A percentile compares a stretch with the other conserved stretches of the same genome.
Conservation (phyloP, 2,329 filamentous ascomycete species). For the Xylaria sp. region DNA sequence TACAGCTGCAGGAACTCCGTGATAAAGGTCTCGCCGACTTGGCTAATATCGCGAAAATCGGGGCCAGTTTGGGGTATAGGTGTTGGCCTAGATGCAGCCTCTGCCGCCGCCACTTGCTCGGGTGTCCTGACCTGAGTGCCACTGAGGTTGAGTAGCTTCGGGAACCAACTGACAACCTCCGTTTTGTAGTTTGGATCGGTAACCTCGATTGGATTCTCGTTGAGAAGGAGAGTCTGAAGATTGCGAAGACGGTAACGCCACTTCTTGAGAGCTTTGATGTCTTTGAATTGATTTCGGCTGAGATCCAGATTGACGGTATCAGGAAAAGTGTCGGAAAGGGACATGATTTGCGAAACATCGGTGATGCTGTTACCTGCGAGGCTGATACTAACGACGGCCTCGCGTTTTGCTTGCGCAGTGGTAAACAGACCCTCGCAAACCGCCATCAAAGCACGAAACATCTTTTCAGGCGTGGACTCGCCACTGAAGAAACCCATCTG, state of each 20-base stretch:
- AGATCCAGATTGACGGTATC: constrained; percentile 90
- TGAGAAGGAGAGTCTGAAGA: constrained; percentile 83
- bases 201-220: constrained; percentile 77
- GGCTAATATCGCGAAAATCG: constrained; percentile 78
- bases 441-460: constrained; percentile 91
- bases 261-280: constrained; percentile 72
- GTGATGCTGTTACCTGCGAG: constrained; percentile 83
- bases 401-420: constrained; percentile 75
- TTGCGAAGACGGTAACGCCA: constrained; percentile 84
- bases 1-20: constrained; percentile 78
- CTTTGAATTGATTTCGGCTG: constrained; percentile 81
- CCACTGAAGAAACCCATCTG: constrained; percentile 80
- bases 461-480: constrained; percentile 79
- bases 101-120: constrained; percentile 71
- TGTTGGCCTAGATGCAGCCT: constrained; percentile 62
- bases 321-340: constrained; percentile 82
- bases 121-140: constrained; percentile 77
- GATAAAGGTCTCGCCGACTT: constrained; percentile 81
- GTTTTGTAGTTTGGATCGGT: constrained; percentile 69
- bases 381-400: constrained; percentile 83
- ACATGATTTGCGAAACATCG: constrained; percentile 77
- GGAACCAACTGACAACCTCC: constrained; percentile 84
- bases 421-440: constrained; percentile 84
- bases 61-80: constrained; percentile 72
- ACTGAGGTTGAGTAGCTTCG: constrained; percentile 81